phyloP scores from a whole-genome alignment of 441 rosid genomes.

The Adansonia grandidieri region DNA sequence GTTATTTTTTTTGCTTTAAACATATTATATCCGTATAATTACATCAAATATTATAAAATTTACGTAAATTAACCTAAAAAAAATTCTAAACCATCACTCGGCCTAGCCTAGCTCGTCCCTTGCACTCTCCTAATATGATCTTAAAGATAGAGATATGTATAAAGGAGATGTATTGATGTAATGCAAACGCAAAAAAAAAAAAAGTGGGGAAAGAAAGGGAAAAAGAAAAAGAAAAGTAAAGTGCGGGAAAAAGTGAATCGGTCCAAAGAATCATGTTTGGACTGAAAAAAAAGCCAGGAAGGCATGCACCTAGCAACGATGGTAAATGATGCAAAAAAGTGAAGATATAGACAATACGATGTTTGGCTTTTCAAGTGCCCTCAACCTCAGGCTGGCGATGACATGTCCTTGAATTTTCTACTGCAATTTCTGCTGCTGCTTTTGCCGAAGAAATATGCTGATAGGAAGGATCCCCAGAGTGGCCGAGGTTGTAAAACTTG shows the following conservation, averaged over 20 bases:
- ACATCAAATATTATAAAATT: no score
- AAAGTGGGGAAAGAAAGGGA: neutral
- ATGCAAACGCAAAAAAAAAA: neutral
- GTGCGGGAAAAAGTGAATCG: neutral
- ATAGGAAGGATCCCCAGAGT: neutral
- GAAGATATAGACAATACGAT: neutral
- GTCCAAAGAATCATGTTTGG: slow-evolving; percentile 15
- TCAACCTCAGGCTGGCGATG: neutral
- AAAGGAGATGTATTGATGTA: neutral
- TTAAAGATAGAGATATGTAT: neutral
- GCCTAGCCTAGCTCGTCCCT: no score
- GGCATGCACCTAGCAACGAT: slow-evolving; percentile 7
- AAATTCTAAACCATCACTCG: no score
- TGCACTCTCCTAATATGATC: neutral
- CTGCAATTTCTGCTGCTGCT: slow-evolving; percentile 12
- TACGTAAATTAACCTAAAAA: no score
- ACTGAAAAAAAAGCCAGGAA: neutral
- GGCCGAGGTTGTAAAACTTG: slow-evolving; percentile 19
- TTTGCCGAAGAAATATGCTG: neutral
- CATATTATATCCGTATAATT: no score
- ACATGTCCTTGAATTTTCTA: neutral
- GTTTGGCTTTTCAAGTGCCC: slow-evolving; percentile 2
- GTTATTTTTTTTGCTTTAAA: no score
- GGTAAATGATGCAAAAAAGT: neutral
- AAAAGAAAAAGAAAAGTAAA: neutral